These are phyloP conservation scores for Diospyros lotus DNA, from an alignment of 148 eudicot species.

Conservation along the genomic window DNA sequence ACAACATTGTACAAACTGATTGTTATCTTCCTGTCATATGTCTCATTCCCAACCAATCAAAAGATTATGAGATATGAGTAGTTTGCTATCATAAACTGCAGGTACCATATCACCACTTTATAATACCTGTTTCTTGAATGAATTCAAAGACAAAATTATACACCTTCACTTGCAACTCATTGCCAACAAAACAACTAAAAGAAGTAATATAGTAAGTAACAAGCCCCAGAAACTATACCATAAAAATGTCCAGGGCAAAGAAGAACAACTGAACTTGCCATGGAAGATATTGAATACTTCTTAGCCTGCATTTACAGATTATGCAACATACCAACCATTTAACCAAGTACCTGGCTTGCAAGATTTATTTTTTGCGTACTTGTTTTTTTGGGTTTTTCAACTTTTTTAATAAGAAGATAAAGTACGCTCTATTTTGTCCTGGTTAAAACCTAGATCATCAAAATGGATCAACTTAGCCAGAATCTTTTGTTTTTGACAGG, in stretches of 20 bases:
- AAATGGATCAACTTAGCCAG: neutral
- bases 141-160: neutral
- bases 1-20: neutral
- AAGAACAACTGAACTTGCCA: neutral
- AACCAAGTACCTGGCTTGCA: neutral
- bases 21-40: neutral
- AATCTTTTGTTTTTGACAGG: neutral
- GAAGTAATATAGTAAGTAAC: neutral
- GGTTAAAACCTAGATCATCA: neutral
- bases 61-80: neutral
- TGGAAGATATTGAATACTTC: neutral
- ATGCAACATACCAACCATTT: neutral
- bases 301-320: neutral
- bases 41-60: neutral
- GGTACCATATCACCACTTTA: neutral
- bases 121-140: neutral
- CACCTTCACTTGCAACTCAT: neutral
- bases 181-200: neutral
- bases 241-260: neutral
- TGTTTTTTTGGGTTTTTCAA: no score
- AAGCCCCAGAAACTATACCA: constrained; percentile 1
- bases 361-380: neutral
- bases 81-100: neutral
- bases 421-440: neutral
- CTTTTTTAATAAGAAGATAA: no score